A percentile compares a stretch with the other conserved stretches of the same genome.
These are phyloP conservation scores for Kodamaea kakaduensis DNA, from an alignment of 805 yeast species.

Conservation along the genomic window DNA sequence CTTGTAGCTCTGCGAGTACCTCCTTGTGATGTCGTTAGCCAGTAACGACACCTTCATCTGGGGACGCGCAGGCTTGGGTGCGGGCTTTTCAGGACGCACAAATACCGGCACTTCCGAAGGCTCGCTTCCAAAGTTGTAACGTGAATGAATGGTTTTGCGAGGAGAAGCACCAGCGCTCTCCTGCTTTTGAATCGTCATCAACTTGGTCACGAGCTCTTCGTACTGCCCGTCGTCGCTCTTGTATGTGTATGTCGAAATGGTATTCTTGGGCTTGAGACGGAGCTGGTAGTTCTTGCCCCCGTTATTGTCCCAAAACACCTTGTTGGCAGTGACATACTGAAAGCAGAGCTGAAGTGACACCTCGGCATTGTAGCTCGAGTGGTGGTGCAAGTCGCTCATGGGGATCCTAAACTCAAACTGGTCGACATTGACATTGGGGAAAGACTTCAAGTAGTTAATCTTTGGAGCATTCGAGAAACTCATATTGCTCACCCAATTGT, in stretches of 20 bases:
- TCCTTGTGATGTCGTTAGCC: constrained; percentile 15
- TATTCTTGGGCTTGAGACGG: constrained; percentile 19
- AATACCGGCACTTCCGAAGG: too few relatives aligned
- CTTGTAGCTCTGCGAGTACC: constrained; percentile 28
- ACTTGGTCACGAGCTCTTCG: constrained; percentile 21
- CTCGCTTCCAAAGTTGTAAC: constrained; percentile 14
- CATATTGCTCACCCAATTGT: constrained; percentile 43
- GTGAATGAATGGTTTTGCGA: constrained; percentile 11
- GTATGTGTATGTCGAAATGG: constrained; percentile 8
- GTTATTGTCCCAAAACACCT: constrained; percentile 39
- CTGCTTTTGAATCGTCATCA: constrained; percentile 15
- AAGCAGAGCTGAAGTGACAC: constrained; percentile 31
- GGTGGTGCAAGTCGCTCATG: constrained; percentile 16
- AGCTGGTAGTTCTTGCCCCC: constrained; percentile 33
- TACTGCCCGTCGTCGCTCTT: constrained; percentile 15
- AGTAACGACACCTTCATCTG: constrained; percentile 19
- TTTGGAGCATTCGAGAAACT: constrained; percentile 14
- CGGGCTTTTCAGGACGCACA: too few relatives aligned
- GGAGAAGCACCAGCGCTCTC: constrained; percentile 1
- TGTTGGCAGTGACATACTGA: constrained; percentile 27
- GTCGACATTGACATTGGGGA: constrained; percentile 31
- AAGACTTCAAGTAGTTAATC: constrained; percentile 17
- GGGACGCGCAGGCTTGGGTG: constrained; percentile 11
- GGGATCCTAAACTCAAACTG: constrained; percentile 51
- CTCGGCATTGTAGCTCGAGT: constrained; percentile 15